These are phyloP conservation scores for Elsinoe ampelina DNA, from an alignment of 2,329 filamentous ascomycete genomes.

Conservation along the genomic window DNA sequence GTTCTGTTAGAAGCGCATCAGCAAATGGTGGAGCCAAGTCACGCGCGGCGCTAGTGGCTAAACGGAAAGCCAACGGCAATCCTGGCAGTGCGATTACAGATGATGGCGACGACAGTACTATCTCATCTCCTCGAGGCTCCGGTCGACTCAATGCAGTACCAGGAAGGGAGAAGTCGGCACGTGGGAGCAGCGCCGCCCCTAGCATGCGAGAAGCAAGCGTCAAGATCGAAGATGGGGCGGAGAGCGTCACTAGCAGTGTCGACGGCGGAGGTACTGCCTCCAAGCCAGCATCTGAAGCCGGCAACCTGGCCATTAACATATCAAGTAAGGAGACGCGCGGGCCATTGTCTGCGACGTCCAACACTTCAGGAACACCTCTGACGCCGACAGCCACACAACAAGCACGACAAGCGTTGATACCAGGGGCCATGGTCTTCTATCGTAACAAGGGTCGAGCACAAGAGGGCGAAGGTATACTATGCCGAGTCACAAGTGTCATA, in stretches of 20 bases:
- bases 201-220: slow-evolving; percentile 40
- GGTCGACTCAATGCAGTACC: slow-evolving; percentile 14
- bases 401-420: slow-evolving; percentile 25
- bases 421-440: slow-evolving; percentile 43
- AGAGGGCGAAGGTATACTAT: slow-evolving; percentile 45
- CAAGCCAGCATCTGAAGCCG: slow-evolving; percentile 6
- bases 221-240: slow-evolving; percentile 41
- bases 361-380: neutral
- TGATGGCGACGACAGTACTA: slow-evolving; percentile 24
- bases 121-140: slow-evolving; percentile 22
- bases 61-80: slow-evolving; percentile 17
- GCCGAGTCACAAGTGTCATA: slow-evolving; percentile 42
- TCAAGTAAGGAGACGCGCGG: neutral
- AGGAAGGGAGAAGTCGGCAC: slow-evolving; percentile 29
- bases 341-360: slow-evolving; percentile 10
- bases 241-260: slow-evolving; percentile 33
- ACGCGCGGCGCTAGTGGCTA: slow-evolving; percentile 14
- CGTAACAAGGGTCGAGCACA: slow-evolving; percentile 31
- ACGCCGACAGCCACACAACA: slow-evolving; percentile 14
- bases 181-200: slow-evolving; percentile 34
- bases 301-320: slow-evolving; percentile 6
- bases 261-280: slow-evolving; percentile 28
- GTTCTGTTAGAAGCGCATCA: neutral
- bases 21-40: slow-evolving; percentile 14
- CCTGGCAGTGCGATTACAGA: slow-evolving; percentile 21